Base-by-base conservation (phyloP, 345 rosid genomes). In the Triadica sebifera region DNA sequence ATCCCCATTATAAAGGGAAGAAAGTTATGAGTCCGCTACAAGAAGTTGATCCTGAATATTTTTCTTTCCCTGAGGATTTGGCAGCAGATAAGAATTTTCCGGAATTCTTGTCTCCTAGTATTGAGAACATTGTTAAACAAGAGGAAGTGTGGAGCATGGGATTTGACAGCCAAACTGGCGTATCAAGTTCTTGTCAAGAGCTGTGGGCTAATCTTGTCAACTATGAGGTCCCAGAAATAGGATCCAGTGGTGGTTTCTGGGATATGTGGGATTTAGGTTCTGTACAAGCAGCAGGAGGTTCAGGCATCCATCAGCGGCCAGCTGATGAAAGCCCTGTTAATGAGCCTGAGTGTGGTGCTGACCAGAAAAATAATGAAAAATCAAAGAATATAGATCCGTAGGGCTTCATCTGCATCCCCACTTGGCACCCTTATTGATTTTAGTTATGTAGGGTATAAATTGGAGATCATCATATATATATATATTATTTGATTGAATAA, bases 81-180 rank as follows among this genome's bases (percentile, higher is more conserved):
- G 67, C n/a, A 45, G 71, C 74, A 76, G 77, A 55, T 73, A 77
- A 81, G 63, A 72, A 77, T 58, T 76, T 75, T 72, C 84, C 75
- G 2, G 87, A 75, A 62, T 67, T 72, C 71, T 72, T 88, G 16
- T 81, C 83, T 38, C 63, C 76, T 45, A 86, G 78, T 47, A 65
- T 80, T 25, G 89, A 81, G 47, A 68, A 69, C 56, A 50, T 89
- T 20, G 73, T 81, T 55, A 82, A 82, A 65, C 86, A 83, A 71
- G 94, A 86, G 71, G 92, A 94, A 70, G 69, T 80, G 58, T 87
- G 97, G 97, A 86, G 79, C 78, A 77, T 88, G 85, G 90, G 83
- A 63, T 88, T 90, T 25, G 90, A 88, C 49, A 65, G 75, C 64
- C 61, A 78, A 67, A 81, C 84, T 25, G 87, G 83, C 34, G 57